Conservation (phyloP, 2,329 filamentous ascomycete genomes). For the Stenocarpella maydis region DNA sequence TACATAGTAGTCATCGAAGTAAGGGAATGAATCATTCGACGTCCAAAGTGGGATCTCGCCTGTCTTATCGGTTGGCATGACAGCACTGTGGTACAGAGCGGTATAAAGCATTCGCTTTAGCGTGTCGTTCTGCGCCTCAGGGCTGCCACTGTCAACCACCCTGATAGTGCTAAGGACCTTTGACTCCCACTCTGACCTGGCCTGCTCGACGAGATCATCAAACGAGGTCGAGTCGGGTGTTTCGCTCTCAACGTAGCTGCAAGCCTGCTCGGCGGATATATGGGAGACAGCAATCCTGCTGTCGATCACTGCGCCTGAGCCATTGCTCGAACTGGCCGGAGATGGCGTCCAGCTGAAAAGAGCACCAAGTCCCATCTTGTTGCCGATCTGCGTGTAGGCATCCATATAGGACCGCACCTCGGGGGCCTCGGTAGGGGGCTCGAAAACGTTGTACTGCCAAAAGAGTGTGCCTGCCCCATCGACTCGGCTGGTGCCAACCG, state of each 20-base stretch:
- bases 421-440: not conserved
- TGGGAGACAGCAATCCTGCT: constrained; percentile 22
- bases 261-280: constrained; percentile 20
- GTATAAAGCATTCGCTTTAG: constrained; percentile 54
- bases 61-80: constrained; percentile 62
- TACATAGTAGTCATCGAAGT: constrained; percentile 46
- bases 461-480: constrained; percentile 26
- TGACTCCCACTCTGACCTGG: constrained; percentile 21
- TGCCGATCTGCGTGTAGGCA: constrained; percentile 14
- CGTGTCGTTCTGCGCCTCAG: constrained; percentile 19
- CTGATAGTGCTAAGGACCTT: constrained; percentile 27
- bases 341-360: constrained; percentile 27
- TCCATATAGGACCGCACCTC: constrained; percentile 15
- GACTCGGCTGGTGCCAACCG: constrained; percentile 5
- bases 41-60: constrained; percentile 62
- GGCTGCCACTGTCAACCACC: constrained; percentile 11
- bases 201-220: constrained; percentile 27
- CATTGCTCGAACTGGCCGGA: not conserved
- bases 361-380: constrained; percentile 26
- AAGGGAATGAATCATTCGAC: constrained; percentile 46
- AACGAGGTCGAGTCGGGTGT: constrained; percentile 13
- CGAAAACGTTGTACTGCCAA: constrained; percentile 21
- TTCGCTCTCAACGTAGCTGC: constrained; percentile 19
- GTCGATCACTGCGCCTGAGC: constrained; percentile 18
- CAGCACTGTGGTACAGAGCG: constrained; percentile 62